Base-by-base conservation (phyloP, 139 green algal genomes). In the Coelastrella sp. region DNA sequence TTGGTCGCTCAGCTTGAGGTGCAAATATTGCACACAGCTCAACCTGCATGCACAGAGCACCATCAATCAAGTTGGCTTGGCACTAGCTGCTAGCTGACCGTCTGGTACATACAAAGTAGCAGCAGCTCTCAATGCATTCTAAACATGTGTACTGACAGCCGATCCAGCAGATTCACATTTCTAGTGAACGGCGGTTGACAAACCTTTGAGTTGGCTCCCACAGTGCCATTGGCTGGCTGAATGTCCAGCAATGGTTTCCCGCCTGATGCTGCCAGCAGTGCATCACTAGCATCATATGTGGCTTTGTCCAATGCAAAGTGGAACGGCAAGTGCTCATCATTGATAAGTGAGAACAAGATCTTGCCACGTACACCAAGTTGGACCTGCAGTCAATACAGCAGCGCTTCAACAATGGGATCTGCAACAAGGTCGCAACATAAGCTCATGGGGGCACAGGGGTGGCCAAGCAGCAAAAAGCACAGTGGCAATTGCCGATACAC, bases 281-380 rank as follows among this genome's bases (percentile, higher is more conserved):
- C 93, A 47, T 90, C 75, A 10, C 87, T 95, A 7, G 94, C 94
- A 71, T 96, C 95, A 82, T 97, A 98, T 6, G 90, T 86, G 23
- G 91, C 64, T 75, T 95, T 96, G 93, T 96, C 96, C 11, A 98
- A 92, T 0, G 83, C 60, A 86, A 97, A 98, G 13, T 90, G 71
- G 87, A 98, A 98, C 5, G 96, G 96, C 73, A 97, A 89, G 80
- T 93, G 74, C 92, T 98, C 96, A 71, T 91, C 90, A 85, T 98
- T 98, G 75, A 95, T 16, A 13, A 98, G 73, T 4, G 47, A 84
- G 19, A 96, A 7, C 23, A 73, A 32, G 7, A 90, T 59, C 58
- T 84, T 84, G 22, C 59, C 75, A 32, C 86, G 86, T 3, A 90
- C 60, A 73, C 86, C 75, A 23, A 90, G 74, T 60, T 90, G 86